These are phyloP conservation scores for Trichoderma atrobrunneum DNA, from an alignment of 2,329 filamentous ascomycete species.

Conservation along the genomic window DNA sequence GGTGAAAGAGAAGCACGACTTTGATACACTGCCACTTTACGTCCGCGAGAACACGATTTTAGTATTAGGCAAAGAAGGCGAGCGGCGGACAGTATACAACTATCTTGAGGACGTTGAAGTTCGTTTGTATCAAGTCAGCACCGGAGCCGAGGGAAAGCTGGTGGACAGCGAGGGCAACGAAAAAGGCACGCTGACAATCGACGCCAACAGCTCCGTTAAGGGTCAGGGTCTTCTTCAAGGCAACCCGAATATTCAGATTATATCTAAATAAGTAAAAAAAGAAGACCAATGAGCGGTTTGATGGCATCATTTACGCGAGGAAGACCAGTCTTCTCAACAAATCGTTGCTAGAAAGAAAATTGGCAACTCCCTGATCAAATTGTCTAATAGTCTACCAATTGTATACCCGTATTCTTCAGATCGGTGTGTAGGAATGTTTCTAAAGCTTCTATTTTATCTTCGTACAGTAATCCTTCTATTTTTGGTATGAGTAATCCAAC, in stretches of 20 bases:
- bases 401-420: background rate
- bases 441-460: background rate
- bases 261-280: background rate
- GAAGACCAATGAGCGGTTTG: background rate
- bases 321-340: too few relatives aligned
- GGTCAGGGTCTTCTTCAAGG: background rate
- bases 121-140: slow-evolving; percentile 41
- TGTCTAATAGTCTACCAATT: too few relatives aligned
- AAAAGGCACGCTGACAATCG: background rate
- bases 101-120: slow-evolving; percentile 48
- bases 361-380: too few relatives aligned
- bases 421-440: background rate
- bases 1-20: slow-evolving; percentile 59
- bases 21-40: slow-evolving; percentile 57
- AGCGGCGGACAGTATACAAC: slow-evolving; percentile 44
- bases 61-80: slow-evolving; percentile 41
- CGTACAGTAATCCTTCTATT: background rate
- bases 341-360: too few relatives aligned
- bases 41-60: slow-evolving; percentile 53
- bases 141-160: slow-evolving; percentile 27
- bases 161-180: background rate
- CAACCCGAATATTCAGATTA: background rate
- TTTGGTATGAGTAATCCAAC: slow-evolving; percentile 6
- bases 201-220: background rate
- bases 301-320: background rate